phyloP scores from a whole-genome alignment of 2,329 filamentous ascomycete genomes.

The Penicillium sp. region DNA sequence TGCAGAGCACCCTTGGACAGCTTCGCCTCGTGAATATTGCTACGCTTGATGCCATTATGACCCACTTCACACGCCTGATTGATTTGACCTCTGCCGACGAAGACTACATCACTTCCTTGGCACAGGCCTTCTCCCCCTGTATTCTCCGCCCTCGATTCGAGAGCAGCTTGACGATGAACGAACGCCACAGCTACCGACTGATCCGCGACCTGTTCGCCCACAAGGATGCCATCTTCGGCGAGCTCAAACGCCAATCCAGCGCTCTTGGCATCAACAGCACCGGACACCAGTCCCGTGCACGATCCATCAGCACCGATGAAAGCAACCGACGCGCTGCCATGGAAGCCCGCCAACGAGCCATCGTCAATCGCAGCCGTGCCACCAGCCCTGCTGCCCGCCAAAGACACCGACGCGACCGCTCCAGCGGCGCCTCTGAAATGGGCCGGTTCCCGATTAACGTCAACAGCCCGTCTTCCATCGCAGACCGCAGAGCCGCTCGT shows the following conservation, averaged over 20 bases:
- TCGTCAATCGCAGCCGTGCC: constrained; percentile 70
- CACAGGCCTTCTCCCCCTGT: constrained; percentile 76
- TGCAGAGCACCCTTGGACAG: constrained; percentile 94
- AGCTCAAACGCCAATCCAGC: constrained; percentile 75
- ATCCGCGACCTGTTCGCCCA: constrained; percentile 89
- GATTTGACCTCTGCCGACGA: constrained; percentile 97
- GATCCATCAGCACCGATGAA: constrained; percentile 92
- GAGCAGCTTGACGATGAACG: constrained; percentile 90
- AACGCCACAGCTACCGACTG: constrained; percentile 87
- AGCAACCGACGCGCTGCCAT: constrained; percentile 91
- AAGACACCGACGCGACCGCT: constrained; percentile 77
- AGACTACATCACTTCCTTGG: constrained; percentile 73
- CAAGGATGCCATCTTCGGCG: constrained; percentile 93
- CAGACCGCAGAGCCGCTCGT: constrained; percentile 52
- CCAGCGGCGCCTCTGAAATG: constrained; percentile 67
- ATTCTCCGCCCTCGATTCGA: constrained; percentile 84
- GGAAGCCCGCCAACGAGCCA: constrained; percentile 85
- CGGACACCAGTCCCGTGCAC: constrained; percentile 60
- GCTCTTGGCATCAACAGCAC: constrained; percentile 50
- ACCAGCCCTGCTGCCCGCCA: constrained; percentile 63
- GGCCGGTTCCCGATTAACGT: constrained; percentile 84
- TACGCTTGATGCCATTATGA: constrained; percentile 96
- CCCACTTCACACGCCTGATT: constrained; percentile 94
- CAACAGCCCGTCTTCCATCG: constrained; percentile 52
- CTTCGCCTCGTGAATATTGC: constrained; percentile 96